Evolutionary conservation across 1,284 basidiomycete species (phyloP), one percentile per base, ranked within the genome.

Genomic region (Ganoderma sinense): DNA sequence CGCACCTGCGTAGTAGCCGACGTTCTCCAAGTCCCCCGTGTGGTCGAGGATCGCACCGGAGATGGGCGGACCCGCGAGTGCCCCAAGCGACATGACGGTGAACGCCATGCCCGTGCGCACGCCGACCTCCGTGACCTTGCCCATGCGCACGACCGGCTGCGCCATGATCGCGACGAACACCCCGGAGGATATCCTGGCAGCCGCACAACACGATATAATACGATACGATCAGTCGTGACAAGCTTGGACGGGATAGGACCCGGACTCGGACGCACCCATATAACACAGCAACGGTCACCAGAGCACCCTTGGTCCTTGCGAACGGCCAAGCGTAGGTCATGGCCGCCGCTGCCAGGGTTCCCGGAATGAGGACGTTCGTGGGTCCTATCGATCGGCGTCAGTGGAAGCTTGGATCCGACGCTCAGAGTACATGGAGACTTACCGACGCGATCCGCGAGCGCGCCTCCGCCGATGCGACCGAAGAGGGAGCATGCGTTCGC

Each of bases 281-380:
- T 20, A 89, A 64, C 10, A 89, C 70, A 6, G 86, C 83, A 31
- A 91, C 78, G 6, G 78, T 80, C 14, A 87, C 82, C n/a, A 87
- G 79, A 4, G 84, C 79, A 0, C 76, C 79, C 53, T 83, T 74
- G 8, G 79, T 82, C 45, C 73, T 76, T 0, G 86, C 84, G 72
- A 86, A 87, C 10, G 89, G 89, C 89, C 89, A 91, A 0, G 83
- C 83, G 71, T 84, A 87, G 1, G 88, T 89, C 29, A 89, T 73
- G 31, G 88, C 76, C 0, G 82, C 88, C 1, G 88, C 83, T 11
- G 84, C 58, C 4, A 82, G 71, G 0, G 85, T 88, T 36, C 85
- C 83, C 0, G 88, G 89, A 29, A 86, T 85, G 78, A 90, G 86
- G 39, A 88, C 80, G 71, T 88, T 91, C 62, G 89, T 78, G 0